A percentile compares a stretch with the other conserved stretches of the same genome.
Conservation (phyloP, 2,329 filamentous ascomycete genomes). For the Aspergillus puulaauensis region DNA sequence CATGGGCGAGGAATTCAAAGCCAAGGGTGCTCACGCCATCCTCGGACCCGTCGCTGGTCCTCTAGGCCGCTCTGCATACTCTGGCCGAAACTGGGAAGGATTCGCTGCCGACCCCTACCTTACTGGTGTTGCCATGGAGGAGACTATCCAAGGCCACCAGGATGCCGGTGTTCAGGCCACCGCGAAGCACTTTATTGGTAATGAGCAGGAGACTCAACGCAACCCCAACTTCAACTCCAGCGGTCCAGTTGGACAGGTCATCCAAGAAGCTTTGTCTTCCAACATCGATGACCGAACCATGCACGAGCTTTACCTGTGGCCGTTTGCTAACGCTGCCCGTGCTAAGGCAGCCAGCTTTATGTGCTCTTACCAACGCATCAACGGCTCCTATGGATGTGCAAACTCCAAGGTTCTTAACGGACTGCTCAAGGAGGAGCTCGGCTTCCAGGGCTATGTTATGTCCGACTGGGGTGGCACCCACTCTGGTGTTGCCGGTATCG, state of each 20-base stretch:
- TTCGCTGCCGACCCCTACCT: conserved; percentile 47
- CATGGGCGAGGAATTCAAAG: conserved; percentile 53
- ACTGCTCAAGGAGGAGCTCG: conserved; percentile 52
- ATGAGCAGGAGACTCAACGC: conserved; percentile 65
- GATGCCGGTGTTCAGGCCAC: conserved; percentile 47
- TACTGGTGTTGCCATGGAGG: conserved; percentile 43
- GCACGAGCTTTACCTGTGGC: conserved; percentile 57
- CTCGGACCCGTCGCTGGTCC: conserved; percentile 44
- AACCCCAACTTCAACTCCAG: conserved; percentile 34
- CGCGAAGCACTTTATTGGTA: conserved; percentile 52
- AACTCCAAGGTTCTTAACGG: conserved; percentile 48
- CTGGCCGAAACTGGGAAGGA: conserved; percentile 40
- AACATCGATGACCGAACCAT: conserved; percentile 72
- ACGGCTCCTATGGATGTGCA: conserved; percentile 50
- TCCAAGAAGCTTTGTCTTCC: conserved; percentile 30
- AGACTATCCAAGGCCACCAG: conserved; percentile 55
- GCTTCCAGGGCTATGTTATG: conserved; percentile 51
- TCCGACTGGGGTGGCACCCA: conserved; percentile 49
- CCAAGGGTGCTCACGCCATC: conserved; percentile 39
- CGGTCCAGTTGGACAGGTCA: conserved; percentile 25
- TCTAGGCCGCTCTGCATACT: conserved; percentile 36
- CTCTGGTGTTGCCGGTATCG: conserved; percentile 43
- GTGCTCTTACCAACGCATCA: conserved; percentile 48
- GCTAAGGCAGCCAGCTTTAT: conserved; percentile 60
- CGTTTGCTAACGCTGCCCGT: conserved; percentile 61